Evolutionary conservation across 371 early-diverging fungal species (phyloP).

Genomic region (Phascolomyces articulosus): DNA sequence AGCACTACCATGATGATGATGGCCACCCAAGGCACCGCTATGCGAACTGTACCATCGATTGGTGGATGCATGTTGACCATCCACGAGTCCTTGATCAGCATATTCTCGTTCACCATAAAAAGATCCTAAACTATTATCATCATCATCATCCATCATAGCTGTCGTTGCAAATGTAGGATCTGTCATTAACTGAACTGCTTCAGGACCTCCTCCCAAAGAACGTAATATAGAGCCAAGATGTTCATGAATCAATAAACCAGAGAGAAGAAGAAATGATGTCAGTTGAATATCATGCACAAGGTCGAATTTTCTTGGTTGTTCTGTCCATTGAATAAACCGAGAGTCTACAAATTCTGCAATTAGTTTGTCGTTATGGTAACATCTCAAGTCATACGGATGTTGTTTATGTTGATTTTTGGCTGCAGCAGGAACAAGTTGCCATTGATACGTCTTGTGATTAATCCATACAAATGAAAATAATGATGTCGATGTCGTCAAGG

Average conservation of each 20-base stretch:
- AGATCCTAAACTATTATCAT: slow-evolving; percentile 20
- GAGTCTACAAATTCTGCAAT: slow-evolving; percentile 13
- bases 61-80: slow-evolving; percentile 9
- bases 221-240: slow-evolving; percentile 24
- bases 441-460: slow-evolving; percentile 15
- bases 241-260: slow-evolving; percentile 32
- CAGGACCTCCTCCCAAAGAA: slow-evolving; percentile 33
- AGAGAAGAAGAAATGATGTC: slow-evolving; percentile 28
- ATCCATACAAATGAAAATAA: slow-evolving; percentile 22
- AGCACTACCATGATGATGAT: no score
- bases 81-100: slow-evolving; percentile 37
- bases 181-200: slow-evolving; percentile 32
- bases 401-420: slow-evolving; percentile 8
- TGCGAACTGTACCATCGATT: slow-evolving; percentile 5
- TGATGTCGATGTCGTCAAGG: slow-evolving; percentile 29
- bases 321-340: slow-evolving; percentile 11
- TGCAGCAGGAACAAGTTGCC: slow-evolving; percentile 15
- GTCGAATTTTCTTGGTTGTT: slow-evolving; percentile 4
- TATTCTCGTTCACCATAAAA: slow-evolving; percentile 16
- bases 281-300: slow-evolving; percentile 11
- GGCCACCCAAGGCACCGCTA: background rate
- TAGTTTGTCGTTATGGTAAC: slow-evolving; percentile 13
- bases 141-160: slow-evolving; percentile 21
- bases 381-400: slow-evolving; percentile 13
- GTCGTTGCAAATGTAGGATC: slow-evolving; percentile 5